Base-by-base conservation (phyloP, 1,284 basidiomycete species). In the Stygiomarasmius scandens region DNA sequence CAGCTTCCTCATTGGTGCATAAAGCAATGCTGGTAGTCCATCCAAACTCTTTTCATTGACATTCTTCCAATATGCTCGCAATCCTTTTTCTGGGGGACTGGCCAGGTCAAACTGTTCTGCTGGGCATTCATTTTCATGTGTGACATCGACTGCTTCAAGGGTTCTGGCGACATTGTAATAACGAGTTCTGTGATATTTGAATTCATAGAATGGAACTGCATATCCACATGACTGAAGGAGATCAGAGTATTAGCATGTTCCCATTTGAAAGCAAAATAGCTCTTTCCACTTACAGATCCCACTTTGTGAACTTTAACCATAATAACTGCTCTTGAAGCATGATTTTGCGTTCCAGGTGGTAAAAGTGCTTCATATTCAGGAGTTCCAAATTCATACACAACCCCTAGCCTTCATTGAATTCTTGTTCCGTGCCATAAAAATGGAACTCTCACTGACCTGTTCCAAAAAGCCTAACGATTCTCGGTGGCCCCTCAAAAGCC, bases 251-350 rank as follows among this genome's bases (percentile, higher is more conserved):
- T 47, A 41, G 32, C 8, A 9, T 16, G 16, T 19, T 41, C 4
- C 16, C 5, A 19, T 47, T 47, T 47, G 9, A 47, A 6, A 20
- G 20, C 12, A 11, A 5, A 12, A 16, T 10, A 47, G 20, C 12
- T 27, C 16, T 3, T 23, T 10, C 11, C 25, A 58, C 80, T 55
- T 61, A 85, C 84, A 10, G 80, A 76, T 61, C 77, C 73, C 52
- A 83, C 82, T 72, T 79, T 76, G 61, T 82, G 73, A 5, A 86
- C 69, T 52, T 83, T 74, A 10, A 84, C 58, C 55, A 81, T 70
- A 51, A 86, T 81, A 45, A 74, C 78, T 1, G 81, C 70, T 12
- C 84, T 76, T 27, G 83, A 82, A 9, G 83, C 83, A 0, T 81
- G 77, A 29, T 76, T 75, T 46, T 83, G 75, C 54, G 72, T 69